phyloP scores from a whole-genome alignment of 2,329 filamentous ascomycete genomes.

The Furcasterigmium furcatum region DNA sequence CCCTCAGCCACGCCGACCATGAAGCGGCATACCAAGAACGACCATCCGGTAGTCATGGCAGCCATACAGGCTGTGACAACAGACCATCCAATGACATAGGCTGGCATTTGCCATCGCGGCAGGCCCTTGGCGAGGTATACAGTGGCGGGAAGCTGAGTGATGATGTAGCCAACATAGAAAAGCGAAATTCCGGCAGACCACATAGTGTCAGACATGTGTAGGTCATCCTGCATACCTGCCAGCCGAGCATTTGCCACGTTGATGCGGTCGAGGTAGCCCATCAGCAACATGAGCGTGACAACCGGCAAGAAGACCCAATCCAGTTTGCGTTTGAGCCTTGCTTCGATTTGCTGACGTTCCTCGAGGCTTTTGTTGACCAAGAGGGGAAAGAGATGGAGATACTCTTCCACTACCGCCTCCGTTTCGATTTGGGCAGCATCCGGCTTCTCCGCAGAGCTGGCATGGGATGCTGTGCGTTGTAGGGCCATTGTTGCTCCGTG shows the following conservation, averaged over 20 bases:
- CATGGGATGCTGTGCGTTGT: no score
- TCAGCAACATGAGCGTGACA: constrained; percentile 22
- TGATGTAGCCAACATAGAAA: constrained; percentile 40
- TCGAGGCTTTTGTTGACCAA: constrained; percentile 14
- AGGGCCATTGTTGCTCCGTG: no score
- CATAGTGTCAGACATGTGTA: constrained; percentile 25
- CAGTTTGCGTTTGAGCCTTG: no score
- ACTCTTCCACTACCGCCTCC: no score
- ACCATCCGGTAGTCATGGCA: constrained; percentile 24
- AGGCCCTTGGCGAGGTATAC: constrained; percentile 34
- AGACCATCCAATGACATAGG: constrained; percentile 35
- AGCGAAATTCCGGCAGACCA: constrained; percentile 34
- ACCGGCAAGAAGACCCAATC: constrained; percentile 24
- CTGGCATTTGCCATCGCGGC: constrained; percentile 29
- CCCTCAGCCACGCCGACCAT: constrained; percentile 23
- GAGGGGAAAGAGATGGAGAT: no score
- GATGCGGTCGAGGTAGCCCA: constrained; percentile 45
- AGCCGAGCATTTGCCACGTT: constrained; percentile 42
- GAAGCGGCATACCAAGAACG: constrained; percentile 12
- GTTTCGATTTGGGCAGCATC: no score
- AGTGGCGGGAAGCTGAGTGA: constrained; percentile 40
- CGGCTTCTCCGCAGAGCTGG: no score
- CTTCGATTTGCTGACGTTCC: constrained; percentile 17
- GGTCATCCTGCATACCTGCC: constrained; percentile 27
- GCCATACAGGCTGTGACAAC: constrained; percentile 37